Evolutionary conservation across 345 rosid species (phyloP).

Genomic region (Hypericum perforatum): DNA sequence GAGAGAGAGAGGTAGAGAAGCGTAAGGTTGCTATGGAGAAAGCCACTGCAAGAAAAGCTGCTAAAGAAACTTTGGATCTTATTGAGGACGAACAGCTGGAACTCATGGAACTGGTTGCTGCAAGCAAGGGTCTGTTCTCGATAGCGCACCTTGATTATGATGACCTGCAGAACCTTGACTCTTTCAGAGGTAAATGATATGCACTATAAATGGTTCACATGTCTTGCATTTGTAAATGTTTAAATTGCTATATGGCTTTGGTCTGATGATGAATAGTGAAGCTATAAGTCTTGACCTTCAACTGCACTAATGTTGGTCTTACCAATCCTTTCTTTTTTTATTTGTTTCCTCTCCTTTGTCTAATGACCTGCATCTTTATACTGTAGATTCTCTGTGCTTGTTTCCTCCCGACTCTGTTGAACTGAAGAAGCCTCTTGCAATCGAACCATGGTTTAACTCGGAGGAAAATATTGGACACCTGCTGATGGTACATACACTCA

Average conservation of each 20-base stretch:
- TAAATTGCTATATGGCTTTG: no score
- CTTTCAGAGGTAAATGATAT: constrained; percentile 54
- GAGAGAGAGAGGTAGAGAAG: constrained; percentile 76
- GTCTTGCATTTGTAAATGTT: not conserved
- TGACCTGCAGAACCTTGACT: constrained; percentile 71
- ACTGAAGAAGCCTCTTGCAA: constrained; percentile 62
- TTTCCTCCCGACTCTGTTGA: constrained; percentile 67
- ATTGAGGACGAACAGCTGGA: constrained; percentile 98
- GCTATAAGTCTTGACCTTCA: no score
- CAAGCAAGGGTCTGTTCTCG: constrained; percentile 65
- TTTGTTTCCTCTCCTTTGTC: constrained; percentile 2
- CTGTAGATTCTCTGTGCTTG: constrained; percentile 53
- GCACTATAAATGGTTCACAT: not conserved
- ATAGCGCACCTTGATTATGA: constrained; percentile 73
- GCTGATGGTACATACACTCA: constrained; percentile 59
- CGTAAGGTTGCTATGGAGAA: constrained; percentile 87
- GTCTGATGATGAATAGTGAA: no score
- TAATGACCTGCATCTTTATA: constrained; percentile 12
- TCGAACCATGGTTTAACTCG: constrained; percentile 83
- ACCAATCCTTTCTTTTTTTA: not conserved
- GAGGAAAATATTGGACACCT: constrained; percentile 84
- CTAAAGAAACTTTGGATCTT: constrained; percentile 97
- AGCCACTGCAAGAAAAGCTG: constrained; percentile 95
- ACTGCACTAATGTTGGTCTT: not conserved
- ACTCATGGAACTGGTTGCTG: constrained; percentile 95